phyloP scores from a whole-genome alignment of 495 filamentous ascomycete species.

The Daldinia vernicosa region DNA sequence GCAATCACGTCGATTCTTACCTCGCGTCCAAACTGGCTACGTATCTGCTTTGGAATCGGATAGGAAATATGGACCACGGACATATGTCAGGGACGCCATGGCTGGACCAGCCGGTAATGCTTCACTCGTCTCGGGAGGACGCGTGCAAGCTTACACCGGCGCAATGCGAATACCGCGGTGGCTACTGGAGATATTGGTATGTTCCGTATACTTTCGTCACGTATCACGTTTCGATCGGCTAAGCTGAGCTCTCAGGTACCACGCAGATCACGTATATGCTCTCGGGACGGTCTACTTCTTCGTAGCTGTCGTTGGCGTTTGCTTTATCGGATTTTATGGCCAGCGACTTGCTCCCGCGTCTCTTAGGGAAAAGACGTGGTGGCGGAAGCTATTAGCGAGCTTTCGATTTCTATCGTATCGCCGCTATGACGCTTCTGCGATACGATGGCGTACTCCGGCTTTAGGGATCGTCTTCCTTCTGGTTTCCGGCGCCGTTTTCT shows the following conservation, averaged over 20 bases:
- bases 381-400: slow-evolving; percentile 25
- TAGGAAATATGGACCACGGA: slow-evolving; percentile 21
- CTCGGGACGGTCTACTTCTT: slow-evolving; percentile 62
- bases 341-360: slow-evolving; percentile 33
- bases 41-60: not conserved
- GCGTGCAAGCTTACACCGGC: slow-evolving; percentile 57
- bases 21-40: not conserved
- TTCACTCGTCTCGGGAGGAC: slow-evolving; percentile 57
- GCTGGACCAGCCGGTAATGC: slow-evolving; percentile 58
- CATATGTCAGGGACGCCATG: slow-evolving; percentile 47
- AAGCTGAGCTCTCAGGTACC: slow-evolving; percentile 52
- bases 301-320: slow-evolving; percentile 56
- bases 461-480: slow-evolving; percentile 55
- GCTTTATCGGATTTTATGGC: slow-evolving; percentile 51
- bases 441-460: slow-evolving; percentile 56
- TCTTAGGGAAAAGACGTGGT: slow-evolving; percentile 15
- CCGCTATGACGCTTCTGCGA: slow-evolving; percentile 43
- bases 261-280: slow-evolving; percentile 63
- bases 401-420: slow-evolving; percentile 52
- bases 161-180: slow-evolving; percentile 57
- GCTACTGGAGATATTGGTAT: slow-evolving; percentile 61
- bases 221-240: not conserved
- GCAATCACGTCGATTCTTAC: slow-evolving; percentile 2
- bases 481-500: slow-evolving; percentile 55
- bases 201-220: slow-evolving; percentile 22